phyloP scores from a whole-genome alignment of 371 early-diverging fungal species.

The Mucor lusitanicus region DNA sequence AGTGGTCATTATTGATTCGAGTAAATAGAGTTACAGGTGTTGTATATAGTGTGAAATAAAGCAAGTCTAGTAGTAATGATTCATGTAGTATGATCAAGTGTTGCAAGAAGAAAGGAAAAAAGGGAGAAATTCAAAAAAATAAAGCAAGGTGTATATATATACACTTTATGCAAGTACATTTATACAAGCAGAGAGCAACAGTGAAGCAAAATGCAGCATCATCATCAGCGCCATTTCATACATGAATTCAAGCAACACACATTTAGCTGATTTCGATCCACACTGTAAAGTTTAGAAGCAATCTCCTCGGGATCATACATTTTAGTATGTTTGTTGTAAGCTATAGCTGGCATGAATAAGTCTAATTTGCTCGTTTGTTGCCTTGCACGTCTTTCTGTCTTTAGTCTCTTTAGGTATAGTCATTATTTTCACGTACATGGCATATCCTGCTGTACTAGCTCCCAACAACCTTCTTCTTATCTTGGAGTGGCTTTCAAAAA shows the following conservation, averaged over 20 bases:
- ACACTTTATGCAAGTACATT: not conserved
- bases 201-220: not conserved
- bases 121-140: not conserved
- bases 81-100: not conserved
- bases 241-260: not conserved
- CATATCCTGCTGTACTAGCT: not conserved
- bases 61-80: not conserved
- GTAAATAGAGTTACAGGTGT: not conserved
- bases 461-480: not conserved
- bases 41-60: not conserved
- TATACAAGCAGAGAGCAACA: not conserved
- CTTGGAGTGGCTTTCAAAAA: not conserved
- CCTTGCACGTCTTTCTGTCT: not conserved
- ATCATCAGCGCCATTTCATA: not conserved
- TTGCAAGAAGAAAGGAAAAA: not conserved
- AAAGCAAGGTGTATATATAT: not conserved
- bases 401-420: not conserved
- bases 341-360: not conserved
- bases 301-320: slow-evolving; percentile 4
- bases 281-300: not conserved
- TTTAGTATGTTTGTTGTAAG: not conserved
- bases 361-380: not conserved
- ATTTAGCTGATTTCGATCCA: not conserved
- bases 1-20: not conserved
- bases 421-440: not conserved